A percentile compares a stretch with the other conserved stretches of the same genome.
phyloP scores from a whole-genome alignment of 495 filamentous ascomycete species.

The Alectoria sarmentosa region DNA sequence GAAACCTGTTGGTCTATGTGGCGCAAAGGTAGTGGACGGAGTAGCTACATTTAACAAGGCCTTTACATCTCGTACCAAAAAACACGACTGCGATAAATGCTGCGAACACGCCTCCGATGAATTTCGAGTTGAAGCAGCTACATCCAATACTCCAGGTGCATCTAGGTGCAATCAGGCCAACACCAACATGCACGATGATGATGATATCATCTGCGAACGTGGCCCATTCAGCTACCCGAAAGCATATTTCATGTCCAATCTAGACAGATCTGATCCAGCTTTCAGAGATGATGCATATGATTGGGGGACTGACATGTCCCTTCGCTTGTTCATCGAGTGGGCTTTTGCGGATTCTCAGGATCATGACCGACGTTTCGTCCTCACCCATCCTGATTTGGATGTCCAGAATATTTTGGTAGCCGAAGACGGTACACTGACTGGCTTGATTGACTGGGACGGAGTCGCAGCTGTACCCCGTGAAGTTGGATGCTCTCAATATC shows the following conservation, averaged over 20 bases:
- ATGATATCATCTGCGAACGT: background rate
- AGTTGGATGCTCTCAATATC: slow-evolving; percentile 28
- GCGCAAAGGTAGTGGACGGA: background rate
- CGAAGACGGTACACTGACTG: slow-evolving; percentile 34
- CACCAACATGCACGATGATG: background rate
- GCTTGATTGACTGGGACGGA: slow-evolving; percentile 42
- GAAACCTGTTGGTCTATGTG: background rate
- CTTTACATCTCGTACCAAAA: background rate
- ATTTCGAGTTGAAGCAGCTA: background rate
- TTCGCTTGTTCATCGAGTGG: slow-evolving; percentile 9
- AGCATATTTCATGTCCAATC: slow-evolving; percentile 2
- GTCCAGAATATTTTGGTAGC: slow-evolving; percentile 39
- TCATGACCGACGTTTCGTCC: background rate
- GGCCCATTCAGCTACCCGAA: background rate
- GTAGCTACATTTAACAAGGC: background rate
- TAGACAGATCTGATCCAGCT: background rate
- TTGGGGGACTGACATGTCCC: background rate
- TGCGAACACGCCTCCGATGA: background rate
- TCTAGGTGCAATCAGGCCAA: background rate
- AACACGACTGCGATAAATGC: background rate
- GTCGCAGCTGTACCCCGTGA: slow-evolving; percentile 25
- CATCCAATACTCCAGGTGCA: background rate
- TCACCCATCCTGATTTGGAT: slow-evolving; percentile 31
- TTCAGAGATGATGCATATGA: slow-evolving; percentile 1
- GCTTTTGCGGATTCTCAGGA: slow-evolving; percentile 4